Conservation (phyloP, 805 yeast species). For the Candida montana region DNA sequence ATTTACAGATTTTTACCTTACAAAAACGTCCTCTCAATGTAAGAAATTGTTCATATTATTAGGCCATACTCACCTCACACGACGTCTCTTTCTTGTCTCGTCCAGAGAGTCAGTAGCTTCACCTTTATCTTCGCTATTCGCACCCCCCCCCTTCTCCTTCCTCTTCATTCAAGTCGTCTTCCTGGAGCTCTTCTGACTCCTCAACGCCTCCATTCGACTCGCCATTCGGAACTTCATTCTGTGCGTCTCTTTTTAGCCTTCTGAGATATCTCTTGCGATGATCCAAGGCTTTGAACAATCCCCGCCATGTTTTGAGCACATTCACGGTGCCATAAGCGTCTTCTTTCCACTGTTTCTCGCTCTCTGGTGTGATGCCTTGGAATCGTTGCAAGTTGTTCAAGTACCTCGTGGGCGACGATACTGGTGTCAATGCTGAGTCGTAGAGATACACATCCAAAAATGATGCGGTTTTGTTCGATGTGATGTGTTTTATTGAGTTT, state of each 20-base stretch:
- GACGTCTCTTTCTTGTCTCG: neutral
- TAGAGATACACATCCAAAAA: conserved; percentile 1
- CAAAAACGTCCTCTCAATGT: no score
- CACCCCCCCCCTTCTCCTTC: neutral
- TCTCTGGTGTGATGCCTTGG: conserved; percentile 10
- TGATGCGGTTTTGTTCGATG: neutral
- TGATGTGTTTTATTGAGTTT: neutral
- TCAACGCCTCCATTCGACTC: neutral
- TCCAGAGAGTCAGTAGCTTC: neutral
- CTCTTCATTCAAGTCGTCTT: conserved; percentile 4
- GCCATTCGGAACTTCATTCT: neutral
- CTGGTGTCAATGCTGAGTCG: neutral
- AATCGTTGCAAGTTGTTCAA: conserved; percentile 4
- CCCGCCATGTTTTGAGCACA: conserved; percentile 19
- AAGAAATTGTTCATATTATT: no score
- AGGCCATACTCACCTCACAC: neutral
- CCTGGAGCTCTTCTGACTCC: no score
- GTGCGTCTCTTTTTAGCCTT: conserved; percentile 2
- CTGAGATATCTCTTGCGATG: conserved; percentile 22
- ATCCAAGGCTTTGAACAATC: conserved; percentile 24
- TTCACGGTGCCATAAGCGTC: conserved; percentile 13
- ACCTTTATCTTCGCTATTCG: neutral
- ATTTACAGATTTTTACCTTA: no score
- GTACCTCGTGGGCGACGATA: neutral
- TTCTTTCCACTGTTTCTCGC: conserved; percentile 16